A percentile compares a stretch with the other conserved stretches of the same genome.
Evolutionary conservation across 345 rosid species (phyloP).

Genomic region (Trapa bicornis): DNA sequence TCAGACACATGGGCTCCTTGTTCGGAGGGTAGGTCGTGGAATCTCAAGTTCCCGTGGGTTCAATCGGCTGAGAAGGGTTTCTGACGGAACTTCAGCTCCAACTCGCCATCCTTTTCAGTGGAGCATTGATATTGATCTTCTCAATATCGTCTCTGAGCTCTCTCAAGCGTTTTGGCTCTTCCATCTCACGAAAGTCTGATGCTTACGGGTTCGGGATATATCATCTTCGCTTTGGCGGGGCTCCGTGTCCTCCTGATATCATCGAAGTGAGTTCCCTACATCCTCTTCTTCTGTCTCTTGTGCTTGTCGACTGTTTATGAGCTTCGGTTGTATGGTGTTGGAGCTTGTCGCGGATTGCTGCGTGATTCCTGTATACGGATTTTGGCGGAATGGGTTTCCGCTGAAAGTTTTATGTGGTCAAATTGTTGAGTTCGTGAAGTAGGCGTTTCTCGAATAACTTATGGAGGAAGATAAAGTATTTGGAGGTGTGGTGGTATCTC

Average conservation of each 20-base stretch:
- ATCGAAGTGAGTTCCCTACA: background rate
- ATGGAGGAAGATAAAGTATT: slow-evolving; percentile 38
- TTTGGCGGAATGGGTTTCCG: background rate
- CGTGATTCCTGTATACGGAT: background rate
- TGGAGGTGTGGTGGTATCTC: slow-evolving; percentile 27
- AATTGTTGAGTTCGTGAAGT: background rate
- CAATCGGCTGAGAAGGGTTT: background rate
- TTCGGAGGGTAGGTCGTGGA: slow-evolving; percentile 4
- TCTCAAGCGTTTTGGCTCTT: background rate
- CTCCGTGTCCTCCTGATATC: background rate
- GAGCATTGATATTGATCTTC: background rate
- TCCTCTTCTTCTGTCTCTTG: background rate
- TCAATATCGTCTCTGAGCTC: background rate
- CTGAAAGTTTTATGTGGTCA: background rate
- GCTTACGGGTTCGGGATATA: background rate
- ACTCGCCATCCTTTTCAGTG: background rate
- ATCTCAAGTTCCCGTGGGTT: slow-evolving; percentile 1
- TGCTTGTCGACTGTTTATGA: background rate
- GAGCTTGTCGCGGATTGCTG: background rate
- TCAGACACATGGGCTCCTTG: background rate
- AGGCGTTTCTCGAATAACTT: background rate
- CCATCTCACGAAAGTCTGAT: background rate
- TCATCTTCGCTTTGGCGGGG: background rate
- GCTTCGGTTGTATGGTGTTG: background rate
- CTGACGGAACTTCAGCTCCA: background rate